Conservation (phyloP, 495 filamentous ascomycete species). For the Amphirosellinia nigrospora region DNA sequence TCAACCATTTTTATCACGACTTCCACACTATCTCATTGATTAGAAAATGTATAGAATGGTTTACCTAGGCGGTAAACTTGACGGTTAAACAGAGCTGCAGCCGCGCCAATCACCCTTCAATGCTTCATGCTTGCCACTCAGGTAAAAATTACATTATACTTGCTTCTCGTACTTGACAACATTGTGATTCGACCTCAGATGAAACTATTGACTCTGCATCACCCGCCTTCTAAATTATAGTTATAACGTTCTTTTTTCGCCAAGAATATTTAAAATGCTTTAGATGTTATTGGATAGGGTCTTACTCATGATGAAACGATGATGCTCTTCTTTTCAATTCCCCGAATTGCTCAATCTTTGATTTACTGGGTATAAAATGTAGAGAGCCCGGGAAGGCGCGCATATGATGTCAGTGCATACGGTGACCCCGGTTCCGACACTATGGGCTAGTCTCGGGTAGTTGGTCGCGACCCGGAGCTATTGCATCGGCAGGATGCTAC, state of each 20-base stretch:
- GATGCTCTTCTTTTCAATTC: background rate
- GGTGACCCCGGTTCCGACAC: background rate
- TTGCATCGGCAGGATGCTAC: background rate
- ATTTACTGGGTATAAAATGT: background rate
- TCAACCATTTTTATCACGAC: background rate
- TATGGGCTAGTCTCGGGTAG: background rate
- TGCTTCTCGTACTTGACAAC: background rate
- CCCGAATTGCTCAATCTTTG: background rate
- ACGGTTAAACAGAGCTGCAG: background rate
- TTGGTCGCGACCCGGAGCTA: constrained; percentile 5
- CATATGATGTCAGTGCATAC: background rate
- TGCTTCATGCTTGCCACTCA: no score
- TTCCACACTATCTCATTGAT: background rate
- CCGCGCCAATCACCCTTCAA: constrained; percentile 1
- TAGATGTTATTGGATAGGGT: background rate
- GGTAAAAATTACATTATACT: background rate
- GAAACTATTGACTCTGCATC: background rate
- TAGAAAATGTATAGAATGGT: background rate
- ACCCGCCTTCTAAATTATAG: background rate
- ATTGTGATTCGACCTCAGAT: background rate
- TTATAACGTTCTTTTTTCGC: no score
- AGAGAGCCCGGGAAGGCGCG: background rate
- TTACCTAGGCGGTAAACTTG: background rate
- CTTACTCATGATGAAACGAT: background rate
- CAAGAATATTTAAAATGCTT: background rate